Evolutionary conservation across 2,329 filamentous ascomycete genomes (phyloP).

Genomic region (Alternaria brassicae): DNA sequence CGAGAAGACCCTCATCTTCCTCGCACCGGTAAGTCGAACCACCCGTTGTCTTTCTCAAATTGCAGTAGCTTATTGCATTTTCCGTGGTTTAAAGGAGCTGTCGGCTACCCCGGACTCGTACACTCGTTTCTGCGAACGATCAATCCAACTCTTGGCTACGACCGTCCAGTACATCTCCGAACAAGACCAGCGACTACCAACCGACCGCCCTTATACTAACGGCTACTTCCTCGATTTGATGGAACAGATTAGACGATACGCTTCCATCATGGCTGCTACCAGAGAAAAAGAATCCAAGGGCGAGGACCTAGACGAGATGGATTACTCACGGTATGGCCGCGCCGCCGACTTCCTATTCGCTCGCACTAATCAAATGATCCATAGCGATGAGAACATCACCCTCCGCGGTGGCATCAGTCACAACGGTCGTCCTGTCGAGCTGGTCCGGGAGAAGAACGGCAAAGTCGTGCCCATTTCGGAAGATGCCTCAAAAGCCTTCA

Average conservation of each 20-base stretch:
- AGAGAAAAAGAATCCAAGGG: slow-evolving; percentile 70
- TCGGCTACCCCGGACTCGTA: slow-evolving; percentile 74
- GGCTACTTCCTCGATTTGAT: slow-evolving; percentile 97
- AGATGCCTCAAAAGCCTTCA: slow-evolving; percentile 65
- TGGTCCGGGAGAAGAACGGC: slow-evolving; percentile 82
- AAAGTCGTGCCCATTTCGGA: slow-evolving; percentile 76
- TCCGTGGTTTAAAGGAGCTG: slow-evolving; percentile 73
- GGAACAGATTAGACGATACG: slow-evolving; percentile 91
- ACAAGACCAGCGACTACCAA: slow-evolving; percentile 81
- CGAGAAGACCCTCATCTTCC: slow-evolving; percentile 89
- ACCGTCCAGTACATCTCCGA: slow-evolving; percentile 87
- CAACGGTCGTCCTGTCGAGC: slow-evolving; percentile 82
- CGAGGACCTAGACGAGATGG: slow-evolving; percentile 60
- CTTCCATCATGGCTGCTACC: slow-evolving; percentile 78
- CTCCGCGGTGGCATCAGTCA: slow-evolving; percentile 81
- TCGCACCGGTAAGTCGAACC: slow-evolving; percentile 85
- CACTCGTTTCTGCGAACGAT: slow-evolving; percentile 87
- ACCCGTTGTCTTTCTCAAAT: slow-evolving; percentile 60
- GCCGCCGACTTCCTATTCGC: slow-evolving; percentile 31
- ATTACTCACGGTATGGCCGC: slow-evolving; percentile 55
- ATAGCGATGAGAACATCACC: slow-evolving; percentile 73
- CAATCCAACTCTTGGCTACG: slow-evolving; percentile 87
- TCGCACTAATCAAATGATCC: slow-evolving; percentile 29
- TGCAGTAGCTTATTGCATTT: slow-evolving; percentile 72
- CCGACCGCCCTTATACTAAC: slow-evolving; percentile 91